Conservation (phyloP, 2,329 filamentous ascomycete genomes). For the Monosporascus sp. region DNA sequence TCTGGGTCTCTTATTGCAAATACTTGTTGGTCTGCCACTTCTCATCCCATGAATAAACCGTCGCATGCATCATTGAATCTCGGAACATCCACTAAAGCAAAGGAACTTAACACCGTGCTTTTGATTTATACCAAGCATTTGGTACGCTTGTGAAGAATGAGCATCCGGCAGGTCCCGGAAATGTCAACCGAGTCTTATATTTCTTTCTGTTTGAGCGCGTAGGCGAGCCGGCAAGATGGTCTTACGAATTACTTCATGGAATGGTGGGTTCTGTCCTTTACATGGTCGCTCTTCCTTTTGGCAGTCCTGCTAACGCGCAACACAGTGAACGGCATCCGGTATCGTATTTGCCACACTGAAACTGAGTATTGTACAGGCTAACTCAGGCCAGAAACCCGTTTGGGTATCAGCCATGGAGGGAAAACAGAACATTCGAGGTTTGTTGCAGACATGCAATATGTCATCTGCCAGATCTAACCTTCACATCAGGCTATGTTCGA, state of each 20-base stretch:
- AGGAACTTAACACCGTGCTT: too few relatives aligned
- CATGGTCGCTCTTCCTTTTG: neutral
- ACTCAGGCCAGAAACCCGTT: slow-evolving; percentile 60
- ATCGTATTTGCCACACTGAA: slow-evolving; percentile 9
- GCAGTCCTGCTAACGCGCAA: slow-evolving; percentile 17
- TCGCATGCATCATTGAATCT: too few relatives aligned
- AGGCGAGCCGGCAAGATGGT: slow-evolving; percentile 47
- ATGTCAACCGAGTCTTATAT: neutral
- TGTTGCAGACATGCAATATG: neutral
- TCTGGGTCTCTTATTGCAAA: too few relatives aligned
- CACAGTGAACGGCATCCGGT: slow-evolving; percentile 77
- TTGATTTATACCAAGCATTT: too few relatives aligned
- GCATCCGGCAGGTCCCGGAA: neutral
- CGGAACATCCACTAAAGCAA: too few relatives aligned
- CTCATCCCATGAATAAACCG: too few relatives aligned
- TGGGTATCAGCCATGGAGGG: slow-evolving; percentile 77
- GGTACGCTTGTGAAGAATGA: neutral
- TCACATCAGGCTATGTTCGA: slow-evolving; percentile 78
- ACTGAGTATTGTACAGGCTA: slow-evolving; percentile 3
- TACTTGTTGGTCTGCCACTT: too few relatives aligned
- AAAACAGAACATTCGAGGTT: slow-evolving; percentile 65
- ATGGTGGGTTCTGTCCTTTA: slow-evolving; percentile 49
- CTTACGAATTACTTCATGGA: slow-evolving; percentile 81
- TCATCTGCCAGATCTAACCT: slow-evolving; percentile 2
- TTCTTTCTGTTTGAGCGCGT: neutral